A percentile compares a stretch with the other conserved stretches of the same genome.
These are phyloP conservation scores for Pyricularia grisea DNA, from an alignment of 2,329 filamentous ascomycete genomes.

Conservation along the genomic window DNA sequence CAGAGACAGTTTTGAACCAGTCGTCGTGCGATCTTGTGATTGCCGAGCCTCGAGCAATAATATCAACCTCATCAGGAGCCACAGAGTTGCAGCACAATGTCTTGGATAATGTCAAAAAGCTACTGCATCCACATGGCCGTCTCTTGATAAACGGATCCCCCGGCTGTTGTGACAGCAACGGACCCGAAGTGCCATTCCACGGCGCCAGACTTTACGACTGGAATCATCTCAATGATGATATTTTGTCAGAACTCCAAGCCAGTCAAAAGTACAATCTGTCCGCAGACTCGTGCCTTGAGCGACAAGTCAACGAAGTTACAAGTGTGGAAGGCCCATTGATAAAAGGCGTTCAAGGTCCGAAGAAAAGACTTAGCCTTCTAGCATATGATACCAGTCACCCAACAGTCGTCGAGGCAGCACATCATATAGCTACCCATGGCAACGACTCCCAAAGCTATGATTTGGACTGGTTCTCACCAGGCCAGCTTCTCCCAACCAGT, in stretches of 20 bases:
- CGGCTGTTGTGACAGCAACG: neutral
- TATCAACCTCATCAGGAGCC: neutral
- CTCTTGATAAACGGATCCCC: neutral
- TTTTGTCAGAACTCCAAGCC: neutral
- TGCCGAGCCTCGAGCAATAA: neutral
- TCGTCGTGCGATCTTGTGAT: neutral
- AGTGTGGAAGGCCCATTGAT: neutral
- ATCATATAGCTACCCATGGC: neutral
- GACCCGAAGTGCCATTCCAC: neutral
- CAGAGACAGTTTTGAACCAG: neutral
- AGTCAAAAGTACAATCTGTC: neutral
- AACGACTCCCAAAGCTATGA: neutral
- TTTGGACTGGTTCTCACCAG: conserved; percentile 1
- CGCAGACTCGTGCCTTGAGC: neutral
- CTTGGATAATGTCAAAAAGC: neutral
- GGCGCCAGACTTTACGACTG: neutral
- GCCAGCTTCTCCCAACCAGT: conserved; percentile 1
- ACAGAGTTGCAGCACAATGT: neutral
- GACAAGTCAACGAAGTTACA: neutral
- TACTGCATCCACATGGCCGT: conserved; percentile 3
- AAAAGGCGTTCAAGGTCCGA: neutral
- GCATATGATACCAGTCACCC: neutral
- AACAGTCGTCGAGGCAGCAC: neutral
- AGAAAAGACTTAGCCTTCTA: neutral
- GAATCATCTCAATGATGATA: neutral